Evolutionary conservation across 108 stramenopile genomes (phyloP).

Genomic region (Stephanodiscus triporus): DNA sequence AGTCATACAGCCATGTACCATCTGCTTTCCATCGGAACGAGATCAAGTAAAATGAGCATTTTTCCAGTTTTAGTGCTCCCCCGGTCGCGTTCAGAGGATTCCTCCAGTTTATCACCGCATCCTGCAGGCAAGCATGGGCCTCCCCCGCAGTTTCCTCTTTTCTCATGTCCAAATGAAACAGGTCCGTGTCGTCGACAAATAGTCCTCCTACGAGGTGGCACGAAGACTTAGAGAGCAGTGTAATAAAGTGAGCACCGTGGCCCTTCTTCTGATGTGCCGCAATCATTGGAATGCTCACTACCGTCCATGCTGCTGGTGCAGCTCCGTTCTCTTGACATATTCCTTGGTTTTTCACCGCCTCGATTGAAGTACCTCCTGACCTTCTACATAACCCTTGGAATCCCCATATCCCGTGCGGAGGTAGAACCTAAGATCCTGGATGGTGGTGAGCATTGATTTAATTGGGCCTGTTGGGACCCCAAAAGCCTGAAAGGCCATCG

Average conservation of each 20-base stretch:
- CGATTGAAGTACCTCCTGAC: no score
- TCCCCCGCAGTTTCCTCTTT: not conserved
- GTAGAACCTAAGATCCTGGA: no score
- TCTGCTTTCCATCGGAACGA: not conserved
- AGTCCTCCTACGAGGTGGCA: not conserved
- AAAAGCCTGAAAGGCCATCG: no score
- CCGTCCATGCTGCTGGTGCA: slow-evolving; percentile 24
- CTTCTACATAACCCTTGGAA: no score
- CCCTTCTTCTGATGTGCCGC: not conserved
- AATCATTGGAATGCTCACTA: slow-evolving; percentile 8
- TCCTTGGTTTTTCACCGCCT: slow-evolving; percentile 11
- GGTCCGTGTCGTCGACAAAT: not conserved
- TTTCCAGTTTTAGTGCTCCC: slow-evolving; percentile 8
- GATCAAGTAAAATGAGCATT: slow-evolving; percentile 18
- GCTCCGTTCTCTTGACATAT: slow-evolving; percentile 35
- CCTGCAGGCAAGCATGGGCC: not conserved
- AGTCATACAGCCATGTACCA: slow-evolving; percentile 7
- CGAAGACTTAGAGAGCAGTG: not conserved
- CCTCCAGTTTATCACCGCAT: slow-evolving; percentile 4
- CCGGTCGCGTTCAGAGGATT: slow-evolving; percentile 8
- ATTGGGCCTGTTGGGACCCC: no score
- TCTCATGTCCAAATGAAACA: not conserved
- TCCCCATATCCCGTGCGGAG: no score
- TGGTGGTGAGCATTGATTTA: no score
- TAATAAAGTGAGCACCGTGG: not conserved